Evolutionary conservation across 164 flowering plant genomes (phyloP), one percentile per base, ranked within the genome.

Genomic region (Umbellularia californica): DNA sequence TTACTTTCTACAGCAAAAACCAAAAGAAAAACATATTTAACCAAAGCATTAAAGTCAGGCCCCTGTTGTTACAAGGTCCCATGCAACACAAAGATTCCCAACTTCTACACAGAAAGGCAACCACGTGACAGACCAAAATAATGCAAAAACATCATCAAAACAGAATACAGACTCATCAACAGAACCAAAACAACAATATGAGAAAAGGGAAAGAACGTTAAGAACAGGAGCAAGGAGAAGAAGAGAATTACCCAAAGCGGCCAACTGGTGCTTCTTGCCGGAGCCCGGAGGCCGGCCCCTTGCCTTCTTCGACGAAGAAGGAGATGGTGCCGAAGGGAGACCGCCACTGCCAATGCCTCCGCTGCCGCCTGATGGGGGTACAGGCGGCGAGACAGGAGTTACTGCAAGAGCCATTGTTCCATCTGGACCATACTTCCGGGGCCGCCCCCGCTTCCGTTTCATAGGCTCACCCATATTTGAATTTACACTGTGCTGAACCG

Each of bases 401-500:
- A 85, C 69, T 25, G 81, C 83, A n/a, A 88, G 58, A 2, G 86
- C 77, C 87, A 89, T 84, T 62, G 89, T 69, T 47, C 93, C 90
- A 75, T 90, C 98, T 0, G 92, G 93, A n/a, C 94, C 93, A n/a
- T 93, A 92, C 77, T 94, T 94, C 75, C 97, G 84, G 2, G 98
- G 98, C 82, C 98, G 82, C n/a, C 98, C 98, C 77, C 98, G 87
- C 85, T 89, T 94, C 74, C 85, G 77, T 83, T 87, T 94, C 78
- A 85, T 33, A 0, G 82, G 81, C 67, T 84, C 91, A 20, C 83
- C 80, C 80, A 80, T 73, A 51, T 83, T 79, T 80, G 83, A 79
- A 70, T 78, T 86, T 20, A 80, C 50, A 7, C 83, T 82, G 14
- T 66, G 79, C 35, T 72, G 77, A 9, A 71, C 70, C 2, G 71